Conservation (phyloP, 2,329 filamentous ascomycete species). For the Leptodontidium sp. region DNA sequence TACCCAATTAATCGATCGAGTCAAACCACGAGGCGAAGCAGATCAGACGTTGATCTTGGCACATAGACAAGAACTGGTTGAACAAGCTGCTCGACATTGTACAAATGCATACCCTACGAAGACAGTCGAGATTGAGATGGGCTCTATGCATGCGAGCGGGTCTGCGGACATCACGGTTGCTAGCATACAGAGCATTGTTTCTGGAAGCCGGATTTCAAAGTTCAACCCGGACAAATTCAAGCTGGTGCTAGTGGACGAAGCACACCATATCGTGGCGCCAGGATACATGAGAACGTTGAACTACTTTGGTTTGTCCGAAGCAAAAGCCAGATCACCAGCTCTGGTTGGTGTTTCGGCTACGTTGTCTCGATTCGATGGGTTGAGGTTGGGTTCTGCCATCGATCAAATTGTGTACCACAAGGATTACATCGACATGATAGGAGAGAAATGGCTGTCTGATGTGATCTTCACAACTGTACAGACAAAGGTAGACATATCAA, state of each 20-base stretch:
- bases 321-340: slow-evolving; percentile 61
- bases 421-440: slow-evolving; percentile 82
- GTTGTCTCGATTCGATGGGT: slow-evolving; percentile 80
- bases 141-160: slow-evolving; percentile 76
- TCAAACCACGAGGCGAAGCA: slow-evolving; percentile 65
- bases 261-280: slow-evolving; percentile 91
- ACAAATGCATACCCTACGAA: slow-evolving; percentile 80
- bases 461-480: slow-evolving; percentile 95
- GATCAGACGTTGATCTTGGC: slow-evolving; percentile 89
- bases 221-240: slow-evolving; percentile 86
- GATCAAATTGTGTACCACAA: slow-evolving; percentile 98
- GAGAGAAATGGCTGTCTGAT: slow-evolving; percentile 89
- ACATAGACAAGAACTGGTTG: slow-evolving; percentile 90
- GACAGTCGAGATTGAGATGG: slow-evolving; percentile 92
- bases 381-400: slow-evolving; percentile 83
- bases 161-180: slow-evolving; percentile 91
- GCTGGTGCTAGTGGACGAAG: slow-evolving; percentile 92
- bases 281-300: slow-evolving; percentile 78
- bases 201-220: slow-evolving; percentile 78
- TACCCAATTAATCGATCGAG: slow-evolving; percentile 87
- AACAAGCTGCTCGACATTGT: slow-evolving; percentile 92
- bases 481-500: slow-evolving; percentile 80
- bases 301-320: slow-evolving; percentile 77
- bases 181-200: slow-evolving; percentile 85
- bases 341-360: slow-evolving; percentile 92